Evolutionary conservation across 306 rosid genomes (phyloP).

Genomic region (Quercus variabilis): DNA sequence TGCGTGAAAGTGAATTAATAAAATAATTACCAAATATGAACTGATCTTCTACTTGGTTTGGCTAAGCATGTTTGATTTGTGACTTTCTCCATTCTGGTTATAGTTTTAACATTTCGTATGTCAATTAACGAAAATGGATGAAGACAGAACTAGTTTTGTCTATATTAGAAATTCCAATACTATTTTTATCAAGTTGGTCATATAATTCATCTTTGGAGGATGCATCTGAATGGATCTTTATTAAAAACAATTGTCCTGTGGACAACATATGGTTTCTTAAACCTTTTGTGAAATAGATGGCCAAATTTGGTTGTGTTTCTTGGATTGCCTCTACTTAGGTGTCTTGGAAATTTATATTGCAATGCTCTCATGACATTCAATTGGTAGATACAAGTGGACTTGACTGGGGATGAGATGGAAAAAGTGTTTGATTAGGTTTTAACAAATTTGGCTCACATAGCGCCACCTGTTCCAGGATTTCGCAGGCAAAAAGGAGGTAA

Average conservation of each 20-base stretch:
- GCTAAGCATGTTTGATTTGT: slow-evolving; percentile 8
- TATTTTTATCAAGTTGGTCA: not conserved
- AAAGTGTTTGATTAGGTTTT: slow-evolving; percentile 60
- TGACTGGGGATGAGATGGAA: slow-evolving; percentile 68
- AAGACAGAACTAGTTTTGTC: not conserved
- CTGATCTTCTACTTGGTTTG: not conserved
- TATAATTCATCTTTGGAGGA: not conserved
- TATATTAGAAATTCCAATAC: slow-evolving; percentile 1
- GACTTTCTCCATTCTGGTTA: not conserved
- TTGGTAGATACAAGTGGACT: slow-evolving; percentile 71
- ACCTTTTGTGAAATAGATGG: not conserved
- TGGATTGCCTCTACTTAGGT: not conserved
- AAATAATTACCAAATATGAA: not conserved
- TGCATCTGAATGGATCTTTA: slow-evolving; percentile 5
- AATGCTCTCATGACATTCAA: slow-evolving; percentile 7
- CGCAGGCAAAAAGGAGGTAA: slow-evolving; percentile 86
- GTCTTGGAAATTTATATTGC: not conserved
- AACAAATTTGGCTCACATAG: slow-evolving; percentile 55
- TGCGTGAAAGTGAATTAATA: not conserved
- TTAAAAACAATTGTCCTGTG: not conserved
- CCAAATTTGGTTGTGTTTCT: not conserved
- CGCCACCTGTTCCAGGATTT: slow-evolving; percentile 89
- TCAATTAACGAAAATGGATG: not conserved
- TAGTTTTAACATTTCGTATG: not conserved
- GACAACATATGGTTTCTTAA: not conserved